Evolutionary conservation across 169 alveolate species (phyloP), one percentile per base, ranked within the genome.

Genomic region (Cryptosporidium meleagridis): DNA sequence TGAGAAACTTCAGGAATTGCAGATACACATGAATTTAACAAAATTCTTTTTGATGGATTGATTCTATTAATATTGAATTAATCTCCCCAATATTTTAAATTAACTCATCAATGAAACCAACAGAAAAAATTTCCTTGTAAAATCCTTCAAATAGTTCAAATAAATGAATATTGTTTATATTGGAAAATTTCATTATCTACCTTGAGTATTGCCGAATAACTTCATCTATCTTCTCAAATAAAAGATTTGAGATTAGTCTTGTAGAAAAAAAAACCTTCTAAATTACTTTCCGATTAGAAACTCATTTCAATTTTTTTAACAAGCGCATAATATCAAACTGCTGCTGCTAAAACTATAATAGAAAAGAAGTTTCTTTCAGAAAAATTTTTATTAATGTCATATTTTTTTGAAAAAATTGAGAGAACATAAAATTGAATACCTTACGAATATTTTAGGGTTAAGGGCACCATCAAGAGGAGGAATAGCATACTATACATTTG

Each of bases 341-440:
- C 6, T 9, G 86, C 44, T 8, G 33, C 18, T n/a, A 53, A 6
- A 55, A 73, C 55, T 58, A 71, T 58, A 18, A 73, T 41, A 29
- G 72, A 71, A 2, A 73, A 37, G 55, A 53, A 73, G 68, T 73
- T 73, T 21, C 86, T 52, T 52, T 73, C 86, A n/a, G 86, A 72
- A 3, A 53, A 58, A 3, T 18, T 10, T 62, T 55, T 73, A 4
- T 58, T 8, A 53, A 18, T 2, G 33, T 3, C 1, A 48, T 8
- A 26, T n/a, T 73, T 33, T 55, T 37, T 12, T 33, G 12, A 31
- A 31, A 53, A 41, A 65, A 65, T 18, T 12, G 86, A 73, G 4
- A 52, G 86, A 73, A 59, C n/a, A 62, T 37, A 55, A 23, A 9
- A 55, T 37, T 3, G 72, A 55, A 37, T 55, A 73, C 55, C 70